These are phyloP conservation scores for Durusdinium trenchii DNA, from an alignment of 73 alveolate genomes.

Conservation along the genomic window DNA sequence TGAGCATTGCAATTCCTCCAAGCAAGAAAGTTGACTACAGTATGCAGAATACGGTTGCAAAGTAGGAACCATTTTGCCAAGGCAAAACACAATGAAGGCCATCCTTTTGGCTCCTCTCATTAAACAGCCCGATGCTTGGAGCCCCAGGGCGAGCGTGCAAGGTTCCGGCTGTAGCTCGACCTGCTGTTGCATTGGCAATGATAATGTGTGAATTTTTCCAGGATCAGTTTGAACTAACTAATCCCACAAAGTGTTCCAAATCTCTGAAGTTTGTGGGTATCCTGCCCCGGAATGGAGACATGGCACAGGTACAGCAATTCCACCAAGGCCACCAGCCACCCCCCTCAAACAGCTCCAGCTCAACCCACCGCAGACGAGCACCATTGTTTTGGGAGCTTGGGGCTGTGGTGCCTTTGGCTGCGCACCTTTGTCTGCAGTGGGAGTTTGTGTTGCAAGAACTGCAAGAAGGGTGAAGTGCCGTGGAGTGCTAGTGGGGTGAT, in stretches of 20 bases:
- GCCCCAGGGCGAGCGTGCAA: neutral
- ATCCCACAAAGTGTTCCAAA: neutral
- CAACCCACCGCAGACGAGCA: neutral
- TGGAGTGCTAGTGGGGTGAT: too few relatives aligned
- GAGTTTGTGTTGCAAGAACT: too few relatives aligned
- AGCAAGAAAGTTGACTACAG: too few relatives aligned
- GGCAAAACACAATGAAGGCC: slow-evolving; percentile 84
- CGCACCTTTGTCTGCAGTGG: too few relatives aligned
- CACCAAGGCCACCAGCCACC: neutral
- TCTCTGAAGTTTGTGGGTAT: neutral
- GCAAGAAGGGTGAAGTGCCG: too few relatives aligned
- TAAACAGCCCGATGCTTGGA: slow-evolving; percentile 57
- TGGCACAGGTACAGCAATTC: neutral
- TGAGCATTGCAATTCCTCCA: too few relatives aligned
- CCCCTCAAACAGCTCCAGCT: too few relatives aligned
- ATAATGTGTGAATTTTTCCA: neutral
- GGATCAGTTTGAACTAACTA: neutral
- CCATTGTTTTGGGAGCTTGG: slow-evolving; percentile 26
- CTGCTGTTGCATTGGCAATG: neutral
- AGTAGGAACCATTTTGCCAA: neutral
- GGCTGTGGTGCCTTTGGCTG: slow-evolving; percentile 49
- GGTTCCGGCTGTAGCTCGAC: neutral
- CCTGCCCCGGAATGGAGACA: neutral
- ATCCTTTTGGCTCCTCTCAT: slow-evolving; percentile 69
- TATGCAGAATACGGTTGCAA: too few relatives aligned